A percentile compares a stretch with the other conserved stretches of the same genome.
Conservation (phyloP, 306 rosid genomes). For the Cotoneaster glaucophyllus region DNA sequence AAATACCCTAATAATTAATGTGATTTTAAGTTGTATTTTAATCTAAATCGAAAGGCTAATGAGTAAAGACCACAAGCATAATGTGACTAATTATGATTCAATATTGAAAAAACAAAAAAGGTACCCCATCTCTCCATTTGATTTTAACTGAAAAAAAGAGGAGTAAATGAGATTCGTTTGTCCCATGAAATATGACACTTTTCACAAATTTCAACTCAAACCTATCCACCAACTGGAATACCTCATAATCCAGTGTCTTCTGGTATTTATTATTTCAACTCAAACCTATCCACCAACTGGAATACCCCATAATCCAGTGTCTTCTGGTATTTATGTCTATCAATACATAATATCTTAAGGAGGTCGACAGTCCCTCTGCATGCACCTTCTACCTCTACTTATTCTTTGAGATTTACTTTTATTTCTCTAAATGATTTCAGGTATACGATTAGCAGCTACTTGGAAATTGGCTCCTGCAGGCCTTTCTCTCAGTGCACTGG, state of each 20-base stretch:
- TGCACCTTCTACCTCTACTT: background rate
- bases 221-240: background rate
- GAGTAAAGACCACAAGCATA: no score
- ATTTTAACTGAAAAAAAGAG: background rate
- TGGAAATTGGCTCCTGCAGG: slow-evolving; percentile 13
- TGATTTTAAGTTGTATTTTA: background rate
- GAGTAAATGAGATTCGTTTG: background rate
- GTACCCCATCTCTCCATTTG: background rate
- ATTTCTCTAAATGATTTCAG: background rate
- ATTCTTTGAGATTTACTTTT: background rate
- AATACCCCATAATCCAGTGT: background rate
- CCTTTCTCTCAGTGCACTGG: slow-evolving; percentile 17
- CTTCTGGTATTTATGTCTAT: background rate
- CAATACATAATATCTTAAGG: background rate
- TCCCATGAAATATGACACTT: background rate
- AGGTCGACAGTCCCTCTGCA: no score
- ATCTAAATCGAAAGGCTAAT: background rate
- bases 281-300: background rate
- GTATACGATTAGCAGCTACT: slow-evolving; percentile 18
- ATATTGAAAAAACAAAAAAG: background rate
- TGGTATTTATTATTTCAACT: no score
- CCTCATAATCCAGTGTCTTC: background rate
- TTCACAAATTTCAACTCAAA: background rate
- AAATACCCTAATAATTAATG: background rate
- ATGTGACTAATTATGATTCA: background rate